A percentile compares a stretch with the other conserved stretches of the same genome.
phyloP scores from a whole-genome alignment of 176 grass and related monocot species.

The Thalia dealbata region DNA sequence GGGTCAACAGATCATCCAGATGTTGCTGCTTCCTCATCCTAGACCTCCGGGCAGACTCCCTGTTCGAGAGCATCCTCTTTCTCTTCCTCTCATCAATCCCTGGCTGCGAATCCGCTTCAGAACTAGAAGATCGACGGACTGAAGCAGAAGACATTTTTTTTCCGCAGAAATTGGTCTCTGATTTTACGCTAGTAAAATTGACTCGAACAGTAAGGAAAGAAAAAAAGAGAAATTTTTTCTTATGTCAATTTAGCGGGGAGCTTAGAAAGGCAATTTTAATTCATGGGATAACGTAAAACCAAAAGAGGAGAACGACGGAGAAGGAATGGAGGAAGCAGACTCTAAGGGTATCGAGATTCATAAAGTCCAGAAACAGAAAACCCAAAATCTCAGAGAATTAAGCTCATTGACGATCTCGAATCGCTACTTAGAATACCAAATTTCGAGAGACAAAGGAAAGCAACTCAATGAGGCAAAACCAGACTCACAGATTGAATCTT shows the following conservation, averaged over 20 bases:
- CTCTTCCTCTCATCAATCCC: conserved; percentile 48
- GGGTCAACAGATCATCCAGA: conserved; percentile 26
- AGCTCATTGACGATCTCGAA: neutral
- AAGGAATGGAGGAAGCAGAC: conserved; percentile 79
- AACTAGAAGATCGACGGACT: conserved; percentile 14
- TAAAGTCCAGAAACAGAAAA: conserved; percentile 23
- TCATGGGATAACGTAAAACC: conserved; percentile 81
- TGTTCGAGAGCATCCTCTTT: conserved; percentile 72
- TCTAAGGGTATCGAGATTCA: conserved; percentile 37
- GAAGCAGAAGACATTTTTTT: conserved; percentile 7
- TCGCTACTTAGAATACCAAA: neutral
- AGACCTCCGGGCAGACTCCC: conserved; percentile 62
- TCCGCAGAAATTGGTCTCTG: neutral
- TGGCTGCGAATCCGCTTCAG: conserved; percentile 26
- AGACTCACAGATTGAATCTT: neutral
- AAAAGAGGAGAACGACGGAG: conserved; percentile 81
- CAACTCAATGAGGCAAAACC: neutral
- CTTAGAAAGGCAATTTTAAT: neutral
- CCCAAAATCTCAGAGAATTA: neutral
- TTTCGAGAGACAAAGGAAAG: neutral
- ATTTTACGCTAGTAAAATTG: neutral
- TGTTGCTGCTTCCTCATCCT: conserved; percentile 57
- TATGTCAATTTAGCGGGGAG: neutral
- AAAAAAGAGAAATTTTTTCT: neutral
- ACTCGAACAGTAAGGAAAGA: neutral